phyloP scores from a whole-genome alignment of 495 filamentous ascomycete genomes.

The Penicillium antarcticum region DNA sequence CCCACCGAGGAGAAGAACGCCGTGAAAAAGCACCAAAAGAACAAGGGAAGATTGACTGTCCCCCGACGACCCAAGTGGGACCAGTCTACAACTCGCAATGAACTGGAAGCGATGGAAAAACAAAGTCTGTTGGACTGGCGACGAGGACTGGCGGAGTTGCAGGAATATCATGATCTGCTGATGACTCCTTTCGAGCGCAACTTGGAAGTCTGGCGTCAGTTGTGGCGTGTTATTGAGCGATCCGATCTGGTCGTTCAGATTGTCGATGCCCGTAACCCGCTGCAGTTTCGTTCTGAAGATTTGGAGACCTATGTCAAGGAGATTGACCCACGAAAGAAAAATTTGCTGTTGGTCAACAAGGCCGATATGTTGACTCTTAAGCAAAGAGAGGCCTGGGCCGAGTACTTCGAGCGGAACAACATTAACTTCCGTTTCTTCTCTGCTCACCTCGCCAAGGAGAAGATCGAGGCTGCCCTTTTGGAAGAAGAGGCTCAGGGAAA shows the following conservation, averaged over 20 bases:
- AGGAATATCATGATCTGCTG: slow-evolving; percentile 87
- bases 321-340: slow-evolving; percentile 82
- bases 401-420: slow-evolving; percentile 75
- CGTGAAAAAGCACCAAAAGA: slow-evolving; percentile 75
- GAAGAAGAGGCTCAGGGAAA: slow-evolving; percentile 35
- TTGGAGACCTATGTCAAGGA: slow-evolving; percentile 92
- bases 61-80: slow-evolving; percentile 91
- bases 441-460: slow-evolving; percentile 83
- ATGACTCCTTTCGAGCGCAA: slow-evolving; percentile 99
- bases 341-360: slow-evolving; percentile 95
- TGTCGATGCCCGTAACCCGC: slow-evolving; percentile 92
- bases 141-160: slow-evolving; percentile 83
- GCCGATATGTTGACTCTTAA: slow-evolving; percentile 96
- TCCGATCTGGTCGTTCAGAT: slow-evolving; percentile 97
- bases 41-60: slow-evolving; percentile 76
- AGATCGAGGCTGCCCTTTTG: slow-evolving; percentile 64
- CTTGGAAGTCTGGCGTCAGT: slow-evolving; percentile 94
- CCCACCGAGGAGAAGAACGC: slow-evolving; percentile 78
- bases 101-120: slow-evolving; percentile 77
- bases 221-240: slow-evolving; percentile 98
- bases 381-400: slow-evolving; percentile 83
- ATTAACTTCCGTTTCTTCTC: slow-evolving; percentile 97
- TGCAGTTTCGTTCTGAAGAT: slow-evolving; percentile 92
- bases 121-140: slow-evolving; percentile 85
- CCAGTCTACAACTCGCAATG: slow-evolving; percentile 69